phyloP scores from a whole-genome alignment of 768 basidiomycete genomes.

The Amanita rubescens region DNA sequence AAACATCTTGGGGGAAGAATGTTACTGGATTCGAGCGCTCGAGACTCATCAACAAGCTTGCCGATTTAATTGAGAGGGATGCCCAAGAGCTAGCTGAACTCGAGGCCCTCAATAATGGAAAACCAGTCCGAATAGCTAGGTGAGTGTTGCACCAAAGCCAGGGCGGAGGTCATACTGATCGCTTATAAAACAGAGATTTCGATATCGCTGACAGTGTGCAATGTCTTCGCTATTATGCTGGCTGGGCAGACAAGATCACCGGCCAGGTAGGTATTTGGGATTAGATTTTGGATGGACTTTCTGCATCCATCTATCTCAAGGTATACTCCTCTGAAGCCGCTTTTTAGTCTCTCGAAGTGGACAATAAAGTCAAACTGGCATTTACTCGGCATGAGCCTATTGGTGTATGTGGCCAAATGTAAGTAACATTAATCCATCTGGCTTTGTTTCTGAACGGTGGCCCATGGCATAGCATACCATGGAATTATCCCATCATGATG shows the following conservation, averaged over 20 bases:
- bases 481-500: constrained; percentile 91
- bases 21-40: constrained; percentile 79
- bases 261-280: constrained; percentile 60
- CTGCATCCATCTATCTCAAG: not conserved
- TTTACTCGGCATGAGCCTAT: constrained; percentile 88
- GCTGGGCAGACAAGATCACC: constrained; percentile 91
- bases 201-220: constrained; percentile 75
- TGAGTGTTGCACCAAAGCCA: constrained; percentile 8
- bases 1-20: constrained; percentile 85
- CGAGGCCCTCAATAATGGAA: constrained; percentile 86
- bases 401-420: constrained; percentile 95
- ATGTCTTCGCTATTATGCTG: constrained; percentile 87
- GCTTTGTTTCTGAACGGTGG: not conserved
- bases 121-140: constrained; percentile 58
- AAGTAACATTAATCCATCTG: constrained; percentile 13
- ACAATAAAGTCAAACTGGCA: constrained; percentile 73
- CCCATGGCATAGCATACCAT: constrained; percentile 57
- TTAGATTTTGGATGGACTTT: constrained; percentile 2
- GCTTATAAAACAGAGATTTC: constrained; percentile 46
- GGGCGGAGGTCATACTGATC: not conserved
- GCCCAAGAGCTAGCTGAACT: constrained; percentile 75
- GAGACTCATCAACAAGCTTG: constrained; percentile 75
- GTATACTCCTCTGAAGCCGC: not conserved
- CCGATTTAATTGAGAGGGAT: constrained; percentile 85
- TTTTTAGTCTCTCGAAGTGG: constrained; percentile 65